Conservation (phyloP, 2,329 filamentous ascomycete genomes). For the Cercospora zeina region DNA sequence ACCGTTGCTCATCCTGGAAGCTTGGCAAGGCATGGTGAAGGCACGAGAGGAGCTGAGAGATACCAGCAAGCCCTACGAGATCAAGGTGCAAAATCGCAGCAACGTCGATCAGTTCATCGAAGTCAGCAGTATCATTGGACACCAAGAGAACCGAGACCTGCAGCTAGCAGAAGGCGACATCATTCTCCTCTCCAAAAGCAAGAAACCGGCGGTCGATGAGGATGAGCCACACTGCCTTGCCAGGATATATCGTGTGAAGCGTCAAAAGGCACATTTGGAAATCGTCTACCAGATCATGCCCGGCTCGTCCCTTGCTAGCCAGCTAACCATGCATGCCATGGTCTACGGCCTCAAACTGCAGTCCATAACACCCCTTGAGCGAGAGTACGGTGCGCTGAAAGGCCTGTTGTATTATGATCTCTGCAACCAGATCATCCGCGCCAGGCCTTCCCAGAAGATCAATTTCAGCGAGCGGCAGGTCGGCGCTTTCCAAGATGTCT, state of each 20-base stretch:
- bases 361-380: constrained; percentile 90
- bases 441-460: constrained; percentile 85
- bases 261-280: constrained; percentile 79
- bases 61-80: constrained; percentile 75
- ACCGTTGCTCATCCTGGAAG: constrained; percentile 85
- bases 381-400: constrained; percentile 89
- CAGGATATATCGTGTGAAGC: constrained; percentile 74
- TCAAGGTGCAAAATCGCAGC: constrained; percentile 83
- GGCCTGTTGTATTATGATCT: constrained; percentile 94
- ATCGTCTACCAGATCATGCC: constrained; percentile 82
- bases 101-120: constrained; percentile 93
- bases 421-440: constrained; percentile 85
- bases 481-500: constrained; percentile 68
- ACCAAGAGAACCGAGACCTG: constrained; percentile 68
- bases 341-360: constrained; percentile 80
- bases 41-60: constrained; percentile 73
- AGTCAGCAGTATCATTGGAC: constrained; percentile 78
- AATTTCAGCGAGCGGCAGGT: constrained; percentile 75
- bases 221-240: constrained; percentile 79
- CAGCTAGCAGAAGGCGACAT: constrained; percentile 82
- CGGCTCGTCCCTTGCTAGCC: constrained; percentile 32
- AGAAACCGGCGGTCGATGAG: constrained; percentile 66
- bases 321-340: constrained; percentile 66
- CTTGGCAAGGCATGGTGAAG: constrained; percentile 91
- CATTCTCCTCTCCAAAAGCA: constrained; percentile 74